Evolutionary conservation across 2,329 filamentous ascomycete species (phyloP).

Genomic region (Gnomoniopsis smithogilvyi): DNA sequence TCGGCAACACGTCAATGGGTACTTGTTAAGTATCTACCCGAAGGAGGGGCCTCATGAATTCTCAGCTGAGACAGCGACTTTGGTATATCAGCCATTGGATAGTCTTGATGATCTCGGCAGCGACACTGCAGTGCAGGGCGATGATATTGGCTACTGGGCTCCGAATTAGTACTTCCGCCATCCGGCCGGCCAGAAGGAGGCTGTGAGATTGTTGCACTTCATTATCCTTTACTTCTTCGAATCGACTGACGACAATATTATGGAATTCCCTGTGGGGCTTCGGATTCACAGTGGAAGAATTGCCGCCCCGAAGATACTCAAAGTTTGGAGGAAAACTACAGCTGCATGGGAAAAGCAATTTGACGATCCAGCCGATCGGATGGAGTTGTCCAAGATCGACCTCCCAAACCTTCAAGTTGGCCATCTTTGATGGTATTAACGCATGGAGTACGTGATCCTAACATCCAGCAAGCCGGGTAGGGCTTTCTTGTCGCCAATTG

Average conservation of each 20-base stretch:
- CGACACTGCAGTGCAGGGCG: too few species aligned
- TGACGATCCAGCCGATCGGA: slow-evolving; percentile 51
- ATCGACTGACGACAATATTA: slow-evolving; percentile 60
- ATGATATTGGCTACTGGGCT: slow-evolving; percentile 76
- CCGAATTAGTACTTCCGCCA: slow-evolving; percentile 67
- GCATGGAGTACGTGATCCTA: slow-evolving; percentile 52
- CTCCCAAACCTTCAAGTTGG: slow-evolving; percentile 25
- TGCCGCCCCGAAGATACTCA: slow-evolving; percentile 53
- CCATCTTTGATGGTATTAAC: slow-evolving; percentile 47
- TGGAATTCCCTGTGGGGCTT: slow-evolving; percentile 68
- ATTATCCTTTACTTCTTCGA: slow-evolving; percentile 76
- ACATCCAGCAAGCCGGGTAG: slow-evolving; percentile 54
- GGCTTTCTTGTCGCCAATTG: slow-evolving; percentile 67
- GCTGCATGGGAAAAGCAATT: slow-evolving; percentile 50
- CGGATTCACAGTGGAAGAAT: slow-evolving; percentile 69
- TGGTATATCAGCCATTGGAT: too few species aligned
- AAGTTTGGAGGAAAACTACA: slow-evolving; percentile 35
- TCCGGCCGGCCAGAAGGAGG: slow-evolving; percentile 58
- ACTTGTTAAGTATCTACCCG: too few species aligned
- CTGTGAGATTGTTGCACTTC: slow-evolving; percentile 68
- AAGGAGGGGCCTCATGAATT: too few species aligned
- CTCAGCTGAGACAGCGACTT: too few species aligned
- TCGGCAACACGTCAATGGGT: too few species aligned
- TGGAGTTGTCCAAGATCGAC: slow-evolving; percentile 57
- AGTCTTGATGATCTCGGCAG: too few species aligned